Evolutionary conservation across 1,139 yeast genomes (phyloP).

Genomic region (Fermentozyma sake): DNA sequence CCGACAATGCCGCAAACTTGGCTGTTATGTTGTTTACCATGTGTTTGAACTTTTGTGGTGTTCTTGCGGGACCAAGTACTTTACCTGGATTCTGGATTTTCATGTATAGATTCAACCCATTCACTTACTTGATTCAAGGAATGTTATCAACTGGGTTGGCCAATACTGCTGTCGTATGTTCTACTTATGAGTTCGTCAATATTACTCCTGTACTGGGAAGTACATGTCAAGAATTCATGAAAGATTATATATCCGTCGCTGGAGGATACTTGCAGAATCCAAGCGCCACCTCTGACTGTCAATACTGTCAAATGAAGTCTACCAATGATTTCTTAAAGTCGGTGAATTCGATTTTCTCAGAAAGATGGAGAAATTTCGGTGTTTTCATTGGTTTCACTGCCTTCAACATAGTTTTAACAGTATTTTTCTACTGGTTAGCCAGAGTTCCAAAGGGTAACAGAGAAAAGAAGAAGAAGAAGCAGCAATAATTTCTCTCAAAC

Average conservation of each 20-base stretch:
- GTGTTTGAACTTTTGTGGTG: slow-evolving; percentile 79
- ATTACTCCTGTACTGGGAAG: slow-evolving; percentile 45
- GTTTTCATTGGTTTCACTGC: slow-evolving; percentile 34
- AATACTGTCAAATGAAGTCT: slow-evolving; percentile 43
- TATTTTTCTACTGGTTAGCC: slow-evolving; percentile 21
- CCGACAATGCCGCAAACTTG: slow-evolving; percentile 70
- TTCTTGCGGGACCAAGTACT: slow-evolving; percentile 54
- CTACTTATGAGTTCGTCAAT: slow-evolving; percentile 38
- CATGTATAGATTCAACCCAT: slow-evolving; percentile 62
- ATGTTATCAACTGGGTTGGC: slow-evolving; percentile 53
- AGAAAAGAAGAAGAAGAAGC: slow-evolving; percentile 16
- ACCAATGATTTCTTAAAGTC: slow-evolving; percentile 49
- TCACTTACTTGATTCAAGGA: slow-evolving; percentile 57
- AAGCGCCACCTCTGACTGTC: slow-evolving; percentile 41
- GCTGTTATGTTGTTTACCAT: slow-evolving; percentile 60
- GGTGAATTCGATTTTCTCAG: slow-evolving; percentile 37
- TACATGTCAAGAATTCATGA: slow-evolving; percentile 55
- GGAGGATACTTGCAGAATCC: slow-evolving; percentile 50
- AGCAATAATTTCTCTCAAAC: not conserved
- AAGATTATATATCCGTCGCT: slow-evolving; percentile 34
- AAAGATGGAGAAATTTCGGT: slow-evolving; percentile 69
- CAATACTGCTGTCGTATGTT: slow-evolving; percentile 43
- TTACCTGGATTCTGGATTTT: slow-evolving; percentile 52
- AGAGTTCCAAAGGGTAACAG: slow-evolving; percentile 26
- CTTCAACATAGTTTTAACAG: slow-evolving; percentile 18